Evolutionary conservation across 192 early-diverging fungal genomes (phyloP), one percentile per base, ranked within the genome.

Genomic region (Coemansia sp.): DNA sequence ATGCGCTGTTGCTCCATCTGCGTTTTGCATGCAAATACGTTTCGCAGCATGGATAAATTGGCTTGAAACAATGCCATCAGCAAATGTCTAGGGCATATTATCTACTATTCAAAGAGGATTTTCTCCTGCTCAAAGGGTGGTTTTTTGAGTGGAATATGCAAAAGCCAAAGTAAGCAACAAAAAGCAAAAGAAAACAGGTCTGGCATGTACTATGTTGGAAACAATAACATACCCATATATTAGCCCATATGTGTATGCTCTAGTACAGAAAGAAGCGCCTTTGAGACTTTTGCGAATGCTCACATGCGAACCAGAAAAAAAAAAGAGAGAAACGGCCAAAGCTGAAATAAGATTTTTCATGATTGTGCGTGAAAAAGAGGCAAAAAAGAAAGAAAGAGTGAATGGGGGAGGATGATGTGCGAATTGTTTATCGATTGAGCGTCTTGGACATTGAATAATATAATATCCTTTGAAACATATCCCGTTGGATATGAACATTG

Each of bases 401-500:
- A 53, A 53, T 26, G 51, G 9, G 39, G 39, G 39, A 5, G 24
- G 24, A 53, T 53, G 51, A 53, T 53, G 51, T 53, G 24, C 24
- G 24, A 53, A 53, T 53, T 53, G 51, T 53, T 53, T 53, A 53
- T 53, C 51, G 23, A 26, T 26, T 26, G 23, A 26, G 46, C 18
- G 51, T 53, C 51, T 1, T 53, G 6, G 44, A 6, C 44, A 46
- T 46, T 18, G 15, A 14, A 18, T 46, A 14, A 15, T 45, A 7
- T 45, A 12, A 3, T 45, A 45, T 16, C 1, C 44, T 14, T 14
- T 6, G 10, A 6, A 46, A 18, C 44, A 46, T 46, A 18, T 46
- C 44, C 44, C 5, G 5, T 18, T 14, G 11, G 5, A 18, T 46
- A 46, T 46, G 44, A 46, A 46, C 5, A 46, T 18, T 5, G 15